Evolutionary conservation across 2,329 filamentous ascomycete genomes (phyloP).

Genomic region (Cucurbitaria berberidis): DNA sequence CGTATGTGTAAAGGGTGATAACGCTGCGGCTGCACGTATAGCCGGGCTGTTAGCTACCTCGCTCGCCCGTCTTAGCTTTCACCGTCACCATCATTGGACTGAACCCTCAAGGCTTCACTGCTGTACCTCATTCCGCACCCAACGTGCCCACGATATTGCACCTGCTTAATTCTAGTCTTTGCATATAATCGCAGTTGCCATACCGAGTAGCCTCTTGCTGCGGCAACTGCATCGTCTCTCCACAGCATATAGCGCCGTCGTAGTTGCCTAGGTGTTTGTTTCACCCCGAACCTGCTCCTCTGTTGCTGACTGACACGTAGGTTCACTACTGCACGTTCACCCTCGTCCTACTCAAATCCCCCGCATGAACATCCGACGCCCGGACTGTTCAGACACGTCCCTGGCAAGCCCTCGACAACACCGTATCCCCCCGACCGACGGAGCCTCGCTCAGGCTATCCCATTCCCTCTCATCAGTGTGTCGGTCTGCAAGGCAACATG

Average conservation of each 20-base stretch:
- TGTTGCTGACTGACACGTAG: background rate
- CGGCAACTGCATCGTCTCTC: background rate
- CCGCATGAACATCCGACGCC: background rate
- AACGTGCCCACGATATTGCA: background rate
- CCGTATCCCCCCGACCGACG: background rate
- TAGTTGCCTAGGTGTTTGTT: background rate
- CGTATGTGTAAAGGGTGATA: too few relatives aligned
- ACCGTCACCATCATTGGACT: background rate
- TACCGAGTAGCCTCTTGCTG: too few relatives aligned
- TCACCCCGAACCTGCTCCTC: background rate
- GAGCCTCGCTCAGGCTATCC: background rate
- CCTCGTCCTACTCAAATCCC: background rate
- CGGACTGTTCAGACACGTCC: background rate
- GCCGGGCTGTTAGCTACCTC: background rate
- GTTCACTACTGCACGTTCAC: background rate
- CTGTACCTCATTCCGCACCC: too few relatives aligned
- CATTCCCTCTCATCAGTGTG: background rate
- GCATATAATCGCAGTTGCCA: background rate
- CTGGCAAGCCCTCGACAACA: background rate
- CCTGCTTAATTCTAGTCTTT: background rate
- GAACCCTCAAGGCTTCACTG: too few relatives aligned
- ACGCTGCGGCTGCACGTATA: too few relatives aligned
- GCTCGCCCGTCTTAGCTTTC: background rate
- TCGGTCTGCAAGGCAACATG: conserved; percentile 3
- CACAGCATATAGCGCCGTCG: background rate